Conservation (phyloP, 1,139 yeast species). For the Hanseniaspora uvarum region DNA sequence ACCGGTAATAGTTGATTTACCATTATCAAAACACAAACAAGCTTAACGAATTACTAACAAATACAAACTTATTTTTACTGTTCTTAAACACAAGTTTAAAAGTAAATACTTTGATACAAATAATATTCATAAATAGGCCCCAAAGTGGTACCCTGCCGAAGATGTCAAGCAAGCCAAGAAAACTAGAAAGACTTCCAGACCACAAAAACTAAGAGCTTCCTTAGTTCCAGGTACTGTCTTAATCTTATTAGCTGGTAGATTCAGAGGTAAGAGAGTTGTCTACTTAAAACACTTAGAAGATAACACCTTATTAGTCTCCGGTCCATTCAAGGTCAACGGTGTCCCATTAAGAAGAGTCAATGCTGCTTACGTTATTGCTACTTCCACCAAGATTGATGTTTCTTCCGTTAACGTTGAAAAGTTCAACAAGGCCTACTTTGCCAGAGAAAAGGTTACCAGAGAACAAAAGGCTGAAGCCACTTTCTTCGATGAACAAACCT, state of each 20-base stretch:
- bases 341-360: conserved; percentile 99
- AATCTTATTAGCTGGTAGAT: conserved; percentile 97
- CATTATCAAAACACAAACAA: not conserved
- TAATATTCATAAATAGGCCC: conserved; percentile 42
- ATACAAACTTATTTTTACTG: not conserved
- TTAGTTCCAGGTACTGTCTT: conserved; percentile 98
- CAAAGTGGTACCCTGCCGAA: conserved; percentile 95
- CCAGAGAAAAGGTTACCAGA: conserved; percentile 85
- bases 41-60: conserved; percentile 12
- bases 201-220: conserved; percentile 94
- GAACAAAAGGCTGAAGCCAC: conserved; percentile 80
- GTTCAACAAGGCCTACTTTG: conserved; percentile 93
- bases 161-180: conserved; percentile 80
- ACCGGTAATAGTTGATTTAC: not conserved
- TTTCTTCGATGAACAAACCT: conserved; percentile 76
- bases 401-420: conserved; percentile 77
- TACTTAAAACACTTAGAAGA: conserved; percentile 97
- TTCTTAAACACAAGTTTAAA: not conserved
- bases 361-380: conserved; percentile 97
- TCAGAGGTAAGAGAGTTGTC: conserved; percentile 99
- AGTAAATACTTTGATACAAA: not conserved
- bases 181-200: conserved; percentile 84
- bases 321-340: conserved; percentile 99
- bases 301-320: conserved; percentile 95
- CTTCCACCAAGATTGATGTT: conserved; percentile 83